phyloP scores from a whole-genome alignment of 192 early-diverging fungal species.

The Rhizophagus prolifer region DNA sequence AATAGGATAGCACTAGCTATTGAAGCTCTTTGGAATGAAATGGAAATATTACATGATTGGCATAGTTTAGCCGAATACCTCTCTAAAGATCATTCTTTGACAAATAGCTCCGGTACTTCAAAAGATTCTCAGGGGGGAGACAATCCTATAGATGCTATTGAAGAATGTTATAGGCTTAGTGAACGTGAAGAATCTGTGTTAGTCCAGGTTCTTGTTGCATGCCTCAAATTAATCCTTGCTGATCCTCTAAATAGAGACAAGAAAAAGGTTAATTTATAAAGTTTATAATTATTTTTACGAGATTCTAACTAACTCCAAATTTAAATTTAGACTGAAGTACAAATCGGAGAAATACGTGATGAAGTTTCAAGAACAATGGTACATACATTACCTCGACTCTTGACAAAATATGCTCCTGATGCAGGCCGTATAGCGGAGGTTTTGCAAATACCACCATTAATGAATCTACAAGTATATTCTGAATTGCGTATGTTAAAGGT shows the following conservation, averaged over 20 bases:
- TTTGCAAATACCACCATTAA: conserved; percentile 43
- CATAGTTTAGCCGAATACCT: conserved; percentile 54
- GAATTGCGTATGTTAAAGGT: conserved; percentile 49
- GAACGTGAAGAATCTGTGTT: conserved; percentile 58
- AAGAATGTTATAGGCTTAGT: conserved; percentile 43
- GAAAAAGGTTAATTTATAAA: conserved; percentile 27
- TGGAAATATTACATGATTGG: conserved; percentile 45
- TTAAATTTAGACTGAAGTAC: conserved; percentile 31
- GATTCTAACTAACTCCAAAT: not conserved
- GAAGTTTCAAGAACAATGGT: conserved; percentile 48
- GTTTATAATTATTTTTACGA: not conserved
- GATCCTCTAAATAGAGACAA: conserved; percentile 37
- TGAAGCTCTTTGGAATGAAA: conserved; percentile 43
- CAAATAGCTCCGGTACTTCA: not conserved
- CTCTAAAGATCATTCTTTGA: conserved; percentile 35
- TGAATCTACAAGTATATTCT: conserved; percentile 48
- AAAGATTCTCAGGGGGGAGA: not conserved
- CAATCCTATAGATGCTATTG: conserved; percentile 11
- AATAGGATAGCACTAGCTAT: conserved; percentile 41
- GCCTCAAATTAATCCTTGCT: conserved; percentile 38
- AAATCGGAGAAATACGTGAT: conserved; percentile 38
- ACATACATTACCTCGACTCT: conserved; percentile 40
- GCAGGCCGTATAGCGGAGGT: conserved; percentile 40
- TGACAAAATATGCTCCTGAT: conserved; percentile 50
- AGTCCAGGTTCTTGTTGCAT: conserved; percentile 47